Evolutionary conservation across 1,139 yeast genomes (phyloP).

Genomic region (Diutina rugosa): DNA sequence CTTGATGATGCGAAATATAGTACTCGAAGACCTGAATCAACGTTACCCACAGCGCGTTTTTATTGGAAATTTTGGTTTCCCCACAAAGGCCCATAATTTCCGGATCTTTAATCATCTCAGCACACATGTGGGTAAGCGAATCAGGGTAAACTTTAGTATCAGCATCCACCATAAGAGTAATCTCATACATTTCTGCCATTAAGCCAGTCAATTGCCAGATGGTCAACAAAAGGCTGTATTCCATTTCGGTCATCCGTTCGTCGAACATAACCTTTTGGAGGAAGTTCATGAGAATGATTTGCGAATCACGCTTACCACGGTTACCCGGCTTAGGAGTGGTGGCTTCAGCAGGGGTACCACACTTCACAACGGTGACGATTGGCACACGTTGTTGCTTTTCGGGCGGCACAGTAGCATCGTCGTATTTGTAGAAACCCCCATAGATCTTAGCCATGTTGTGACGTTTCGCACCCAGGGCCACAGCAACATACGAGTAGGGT

Average conservation of each 20-base stretch:
- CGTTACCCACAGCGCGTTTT: constrained; percentile 80
- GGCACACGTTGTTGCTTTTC: constrained; percentile 89
- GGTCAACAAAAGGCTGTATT: constrained; percentile 63
- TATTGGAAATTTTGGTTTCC: constrained; percentile 89
- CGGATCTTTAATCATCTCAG: constrained; percentile 87
- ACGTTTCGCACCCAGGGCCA: constrained; percentile 83
- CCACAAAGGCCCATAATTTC: constrained; percentile 93
- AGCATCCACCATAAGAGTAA: constrained; percentile 91
- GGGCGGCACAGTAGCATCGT: constrained; percentile 56
- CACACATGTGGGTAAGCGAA: constrained; percentile 83
- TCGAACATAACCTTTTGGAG: constrained; percentile 85
- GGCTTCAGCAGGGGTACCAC: constrained; percentile 85
- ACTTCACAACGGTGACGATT: constrained; percentile 68
- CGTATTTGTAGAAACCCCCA: constrained; percentile 81
- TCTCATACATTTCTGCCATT: constrained; percentile 78
- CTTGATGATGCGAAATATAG: constrained; percentile 90
- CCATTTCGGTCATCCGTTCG: constrained; percentile 94
- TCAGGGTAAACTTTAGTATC: constrained; percentile 91
- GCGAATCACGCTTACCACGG: constrained; percentile 97
- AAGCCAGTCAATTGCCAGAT: constrained; percentile 85
- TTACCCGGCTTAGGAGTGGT: constrained; percentile 85
- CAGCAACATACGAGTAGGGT: constrained; percentile 84
- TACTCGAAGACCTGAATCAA: constrained; percentile 94
- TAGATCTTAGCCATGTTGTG: constrained; percentile 97
- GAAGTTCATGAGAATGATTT: constrained; percentile 85